These are phyloP conservation scores for Flaveria brownii DNA, from an alignment of 129 eudicot species.

Conservation along the genomic window DNA sequence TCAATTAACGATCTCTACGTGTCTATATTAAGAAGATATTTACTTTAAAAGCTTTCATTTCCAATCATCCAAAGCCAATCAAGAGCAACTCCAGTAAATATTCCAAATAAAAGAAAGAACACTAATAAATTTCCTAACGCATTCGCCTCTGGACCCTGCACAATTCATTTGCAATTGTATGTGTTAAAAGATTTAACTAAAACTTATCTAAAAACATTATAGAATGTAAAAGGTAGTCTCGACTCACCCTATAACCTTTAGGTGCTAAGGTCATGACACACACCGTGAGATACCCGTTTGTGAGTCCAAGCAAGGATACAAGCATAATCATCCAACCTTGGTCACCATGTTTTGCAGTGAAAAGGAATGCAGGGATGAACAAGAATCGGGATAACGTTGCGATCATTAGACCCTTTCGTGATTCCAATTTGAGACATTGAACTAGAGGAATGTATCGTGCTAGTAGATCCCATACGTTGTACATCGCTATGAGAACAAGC, in stretches of 20 bases:
- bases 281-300: not conserved
- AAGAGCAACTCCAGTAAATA: not conserved
- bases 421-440: not conserved
- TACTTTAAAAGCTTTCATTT: not conserved
- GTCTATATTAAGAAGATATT: not conserved
- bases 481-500: not conserved
- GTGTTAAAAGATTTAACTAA: not conserved
- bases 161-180: not conserved
- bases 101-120: not conserved
- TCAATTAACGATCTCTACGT: not conserved
- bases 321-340: not conserved
- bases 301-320: not conserved
- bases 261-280: not conserved
- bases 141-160: not conserved
- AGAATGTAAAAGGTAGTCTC: not conserved
- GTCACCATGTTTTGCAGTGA: not conserved
- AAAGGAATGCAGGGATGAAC: not conserved
- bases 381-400: not conserved
- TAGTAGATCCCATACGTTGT: not conserved
- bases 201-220: not conserved
- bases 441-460: not conserved
- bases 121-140: conserved; percentile 1
- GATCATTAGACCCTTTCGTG: not conserved
- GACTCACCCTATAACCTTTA: not conserved
- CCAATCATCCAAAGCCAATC: not conserved